Evolutionary conservation across 2,329 filamentous ascomycete species (phyloP).

Genomic region (Alternaria consortialis): DNA sequence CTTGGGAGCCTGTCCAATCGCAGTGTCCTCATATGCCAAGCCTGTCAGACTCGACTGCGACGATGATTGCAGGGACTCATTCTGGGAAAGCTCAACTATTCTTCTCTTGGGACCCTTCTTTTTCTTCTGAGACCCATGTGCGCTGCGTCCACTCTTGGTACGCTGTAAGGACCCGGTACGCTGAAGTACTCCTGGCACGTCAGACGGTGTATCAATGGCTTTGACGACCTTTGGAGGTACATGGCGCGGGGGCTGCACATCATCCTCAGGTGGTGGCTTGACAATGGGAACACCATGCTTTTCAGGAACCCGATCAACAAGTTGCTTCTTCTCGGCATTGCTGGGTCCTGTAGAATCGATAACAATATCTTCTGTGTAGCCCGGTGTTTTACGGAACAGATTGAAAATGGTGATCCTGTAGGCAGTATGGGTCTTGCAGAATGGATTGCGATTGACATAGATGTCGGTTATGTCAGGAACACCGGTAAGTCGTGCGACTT

Average conservation of each 20-base stretch:
- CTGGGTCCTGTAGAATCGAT: conserved; percentile 85
- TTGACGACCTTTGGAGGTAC: conserved; percentile 65
- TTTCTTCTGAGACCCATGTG: conserved; percentile 63
- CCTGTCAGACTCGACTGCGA: conserved; percentile 39
- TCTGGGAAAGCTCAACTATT: conserved; percentile 66
- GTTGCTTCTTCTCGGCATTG: conserved; percentile 84
- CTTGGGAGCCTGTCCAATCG: conserved; percentile 30
- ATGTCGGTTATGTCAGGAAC: conserved; percentile 93
- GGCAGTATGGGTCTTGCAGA: conserved; percentile 83
- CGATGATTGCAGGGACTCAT: conserved; percentile 50
- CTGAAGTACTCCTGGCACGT: conserved; percentile 27
- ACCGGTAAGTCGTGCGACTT: conserved; percentile 86
- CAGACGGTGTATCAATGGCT: conserved; percentile 33
- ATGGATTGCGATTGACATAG: conserved; percentile 91
- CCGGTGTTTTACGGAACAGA: conserved; percentile 87
- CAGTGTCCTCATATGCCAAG: conserved; percentile 37
- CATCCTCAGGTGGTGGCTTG: conserved; percentile 71
- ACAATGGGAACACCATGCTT: conserved; percentile 80
- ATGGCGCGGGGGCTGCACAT: conserved; percentile 63
- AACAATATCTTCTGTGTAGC: conserved; percentile 87
- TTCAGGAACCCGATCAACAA: conserved; percentile 83
- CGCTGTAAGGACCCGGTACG: conserved; percentile 44
- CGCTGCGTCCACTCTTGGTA: conserved; percentile 46
- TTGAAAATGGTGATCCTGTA: conserved; percentile 96
- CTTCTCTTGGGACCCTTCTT: conserved; percentile 66